Evolutionary conservation across 1,284 basidiomycete genomes (phyloP), one percentile per base, ranked within the genome.

Genomic region (Veloboletus limbatus): DNA sequence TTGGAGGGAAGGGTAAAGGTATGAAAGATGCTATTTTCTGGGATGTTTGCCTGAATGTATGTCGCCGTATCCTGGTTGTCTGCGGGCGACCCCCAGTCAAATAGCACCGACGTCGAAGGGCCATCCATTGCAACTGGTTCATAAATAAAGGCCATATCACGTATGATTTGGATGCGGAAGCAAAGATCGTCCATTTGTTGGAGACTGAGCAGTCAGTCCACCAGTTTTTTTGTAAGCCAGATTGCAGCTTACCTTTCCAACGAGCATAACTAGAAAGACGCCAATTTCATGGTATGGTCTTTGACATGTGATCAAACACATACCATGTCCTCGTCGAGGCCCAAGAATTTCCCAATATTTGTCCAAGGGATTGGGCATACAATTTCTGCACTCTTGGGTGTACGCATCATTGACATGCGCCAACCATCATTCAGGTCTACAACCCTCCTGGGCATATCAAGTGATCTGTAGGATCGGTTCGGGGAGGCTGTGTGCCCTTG

Each of bases 111-210:
- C 14, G 57, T 61, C 2, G 52, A 52, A 4, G 67, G 64, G 1
- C 65, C 69, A 42, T 83, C 79, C 20, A 80, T 66, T 18, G 77
- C 65, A 30, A 80, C 65, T 0, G 81, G 81, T 47, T 79, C 73
- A 40, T 74, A 71, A 8, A 80, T 36, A 50, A 82, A 83, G 0
- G 71, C 75, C 46, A 73, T 55, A 21, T 73, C 53, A 2, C 44
- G 41, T 25, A 60, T 51, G 18, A 71, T 66, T 34, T 69, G 63
- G 6, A 78, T 40, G 9, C 70, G 69, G 26, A 73, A 57, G 39
- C 69, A 63, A n/a, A 69, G 58, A 5, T 69, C 65, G 9, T 56
- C 45, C 37, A 55, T 56, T 7, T 53, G 54, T 33, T 61, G 51
- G 32, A 74, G 60, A 34, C 74, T 77, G 43, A 32, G 26, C 5